Base-by-base conservation (phyloP, 2,329 filamentous ascomycete species). In the Teratosphaeria zuluensis region DNA sequence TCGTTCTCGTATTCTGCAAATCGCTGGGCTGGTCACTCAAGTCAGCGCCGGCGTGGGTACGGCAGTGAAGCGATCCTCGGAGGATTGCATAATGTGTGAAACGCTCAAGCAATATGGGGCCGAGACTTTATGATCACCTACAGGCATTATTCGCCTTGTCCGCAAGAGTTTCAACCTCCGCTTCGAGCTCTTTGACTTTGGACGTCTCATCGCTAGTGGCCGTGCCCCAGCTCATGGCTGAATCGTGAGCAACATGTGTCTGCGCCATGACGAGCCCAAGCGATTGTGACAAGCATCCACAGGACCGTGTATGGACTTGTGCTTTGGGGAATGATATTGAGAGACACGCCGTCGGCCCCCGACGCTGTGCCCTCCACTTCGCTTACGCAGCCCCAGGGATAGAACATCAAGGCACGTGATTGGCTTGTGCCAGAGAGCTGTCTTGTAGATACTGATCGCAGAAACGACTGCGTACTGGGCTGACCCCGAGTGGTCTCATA, bases 1-100 rank as follows among this genome's bases (percentile, higher is more conserved):
- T 91, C 87, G 73, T 90, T 88, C 74, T 92, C 89, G 78, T 90
- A 91, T 76, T 90, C 86, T 68, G 88, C 87, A 62, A 84, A 78
- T 69, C 66, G 65, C 77, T 83, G 65, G 21, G 71, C 70, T 71
- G 57, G 12, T 16, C 8, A 14, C 24, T 28, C 21, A 38, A 55
- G 54, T 28, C 32, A 48, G 42, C 42, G 33, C 12, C 24, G 24
- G 24, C 28, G 51, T 57, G 51, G 56, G 58, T 46, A 21, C 53
- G 42, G 42, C 19, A 19, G 28, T 28, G 35, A 42, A 2, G 33
- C 33, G 28, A 21, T 4, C 14, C 24, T 28, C 24, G 24, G 24
- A 28, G 24, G 24, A 14, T 11, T 35, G 33, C 8, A 35, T 14
- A 35, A 35, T 48, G 42, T 2, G 1, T 48, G 42, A 48, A 48